Conservation (phyloP, 2,329 filamentous ascomycete species). For the Fonsecaea monophora region DNA sequence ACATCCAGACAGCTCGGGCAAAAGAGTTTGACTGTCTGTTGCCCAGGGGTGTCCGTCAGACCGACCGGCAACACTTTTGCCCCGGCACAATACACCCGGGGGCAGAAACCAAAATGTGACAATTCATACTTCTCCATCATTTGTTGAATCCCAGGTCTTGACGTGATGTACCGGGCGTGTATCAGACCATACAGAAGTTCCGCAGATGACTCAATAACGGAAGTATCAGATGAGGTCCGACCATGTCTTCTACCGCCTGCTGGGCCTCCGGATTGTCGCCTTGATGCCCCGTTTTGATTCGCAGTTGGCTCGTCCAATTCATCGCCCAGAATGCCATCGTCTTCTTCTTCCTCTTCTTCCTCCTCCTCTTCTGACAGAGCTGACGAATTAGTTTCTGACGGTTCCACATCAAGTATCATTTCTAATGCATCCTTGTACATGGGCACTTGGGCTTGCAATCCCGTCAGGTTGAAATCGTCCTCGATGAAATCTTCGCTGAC, state of each 20-base stretch:
- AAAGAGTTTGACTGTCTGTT: constrained; percentile 98
- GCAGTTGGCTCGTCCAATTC: constrained; percentile 56
- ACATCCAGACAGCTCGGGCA: constrained; percentile 96
- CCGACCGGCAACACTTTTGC: constrained; percentile 92
- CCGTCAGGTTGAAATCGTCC: constrained; percentile 98
- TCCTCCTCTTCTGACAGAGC: constrained; percentile 63
- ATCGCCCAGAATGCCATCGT: constrained; percentile 71
- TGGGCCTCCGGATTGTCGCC: constrained; percentile 59
- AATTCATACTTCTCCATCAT: constrained; percentile 99
- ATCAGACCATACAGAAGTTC: constrained; percentile 98
- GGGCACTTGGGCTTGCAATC: constrained; percentile 89
- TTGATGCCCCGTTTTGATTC: constrained; percentile 54
- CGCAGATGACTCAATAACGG: constrained; percentile 95
- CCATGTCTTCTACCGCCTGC: constrained; percentile 70
- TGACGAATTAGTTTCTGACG: constrained; percentile 68
- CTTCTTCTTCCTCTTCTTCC: constrained; percentile 69
- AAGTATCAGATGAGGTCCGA: constrained; percentile 89
- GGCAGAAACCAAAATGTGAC: constrained; percentile 93
- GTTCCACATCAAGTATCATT: constrained; percentile 99
- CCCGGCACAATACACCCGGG: constrained; percentile 89
- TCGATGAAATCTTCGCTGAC: constrained; percentile 99
- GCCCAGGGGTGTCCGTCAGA: constrained; percentile 89
- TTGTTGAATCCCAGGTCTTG: constrained; percentile 92
- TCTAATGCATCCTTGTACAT: constrained; percentile 99
- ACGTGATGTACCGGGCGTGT: constrained; percentile 98